phyloP scores from a whole-genome alignment of 495 filamentous ascomycete species.

The Thermothielavioides terrestris region DNA sequence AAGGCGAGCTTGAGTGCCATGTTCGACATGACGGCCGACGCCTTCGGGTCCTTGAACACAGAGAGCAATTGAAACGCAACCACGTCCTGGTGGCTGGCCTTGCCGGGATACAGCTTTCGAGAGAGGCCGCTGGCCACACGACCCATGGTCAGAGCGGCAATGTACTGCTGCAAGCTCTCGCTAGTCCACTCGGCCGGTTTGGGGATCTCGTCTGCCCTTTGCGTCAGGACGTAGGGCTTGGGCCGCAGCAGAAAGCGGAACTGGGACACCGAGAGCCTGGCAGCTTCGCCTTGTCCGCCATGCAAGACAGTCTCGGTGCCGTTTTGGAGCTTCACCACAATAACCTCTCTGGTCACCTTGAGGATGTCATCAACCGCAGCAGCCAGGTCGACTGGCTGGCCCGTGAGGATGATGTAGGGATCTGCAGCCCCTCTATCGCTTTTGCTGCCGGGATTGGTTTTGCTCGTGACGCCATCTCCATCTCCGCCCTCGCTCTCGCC shows the following conservation, averaged over 20 bases:
- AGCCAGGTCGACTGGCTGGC: background rate
- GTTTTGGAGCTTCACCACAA: background rate
- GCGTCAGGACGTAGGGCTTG: background rate
- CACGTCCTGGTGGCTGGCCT: slow-evolving; percentile 16
- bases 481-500: background rate
- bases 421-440: background rate
- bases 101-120: slow-evolving; percentile 19
- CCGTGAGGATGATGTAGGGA: slow-evolving; percentile 10
- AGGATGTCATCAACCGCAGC: slow-evolving; percentile 16
- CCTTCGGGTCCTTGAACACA: slow-evolving; percentile 20
- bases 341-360: slow-evolving; percentile 1
- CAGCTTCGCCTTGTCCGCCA: background rate
- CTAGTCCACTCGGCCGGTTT: slow-evolving; percentile 30
- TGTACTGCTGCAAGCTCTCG: slow-evolving; percentile 27
- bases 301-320: background rate
- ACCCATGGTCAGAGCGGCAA: slow-evolving; percentile 24
- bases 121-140: slow-evolving; percentile 18
- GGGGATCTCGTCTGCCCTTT: slow-evolving; percentile 19
- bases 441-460: background rate
- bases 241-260: background rate
- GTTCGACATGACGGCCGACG: slow-evolving; percentile 16
- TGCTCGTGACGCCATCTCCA: background rate
- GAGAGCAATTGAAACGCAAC: slow-evolving; percentile 17
- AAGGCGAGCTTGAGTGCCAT: slow-evolving; percentile 34
- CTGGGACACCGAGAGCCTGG: too few species aligned